Base-by-base conservation (phyloP, 805 yeast species). In the Candida ulmi region DNA sequence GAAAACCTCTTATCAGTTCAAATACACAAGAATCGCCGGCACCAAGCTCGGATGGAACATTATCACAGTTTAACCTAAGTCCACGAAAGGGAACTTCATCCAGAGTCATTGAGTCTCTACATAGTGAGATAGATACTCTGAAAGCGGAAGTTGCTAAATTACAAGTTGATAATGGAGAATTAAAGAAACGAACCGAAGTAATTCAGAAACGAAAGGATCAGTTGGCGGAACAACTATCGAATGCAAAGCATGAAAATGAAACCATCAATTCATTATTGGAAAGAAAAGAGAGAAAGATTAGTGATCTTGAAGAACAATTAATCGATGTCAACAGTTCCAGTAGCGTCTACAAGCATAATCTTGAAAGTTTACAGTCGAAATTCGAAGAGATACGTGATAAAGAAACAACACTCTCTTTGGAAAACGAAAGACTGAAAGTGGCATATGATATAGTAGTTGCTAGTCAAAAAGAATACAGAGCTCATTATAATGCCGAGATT, bases 201-300 rank as follows among this genome's bases (percentile, higher is more conserved):
- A 52, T 70, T 38, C 48, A 69, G 46, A 60, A 69, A 52, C 68
- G 76, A 60, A 65, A 79, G 50, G 79, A 74, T 48, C 64, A 71
- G 40, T 63, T 74, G 38, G 69, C 77, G 27, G 87, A 80, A 50
- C 84, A 80, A 58, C 60, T 80, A 44, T 77, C 87, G 24, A 80
- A 79, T 46, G 66, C 83, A 29, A 82, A 82, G 58, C 90, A 83
- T 57, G 91, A 87, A 52, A 81, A 81, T 50, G 88, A 84, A 46
- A 81, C 81, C 65, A 68, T 83, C 32, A 80, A 74, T 51, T 78
- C 88, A 1, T 62, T 84, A 45, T 61, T 86, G 42, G 76, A 73
- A 45, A 66, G 95, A 38, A 83, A 84, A 51, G 88, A 83, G 50
- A 68, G 90, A 37, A 66, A 86, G 38, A 72, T 84, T 19, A 52